Evolutionary conservation across 1,139 yeast species (phyloP).

Genomic region (Meyerozyma guilliermondii): DNA sequence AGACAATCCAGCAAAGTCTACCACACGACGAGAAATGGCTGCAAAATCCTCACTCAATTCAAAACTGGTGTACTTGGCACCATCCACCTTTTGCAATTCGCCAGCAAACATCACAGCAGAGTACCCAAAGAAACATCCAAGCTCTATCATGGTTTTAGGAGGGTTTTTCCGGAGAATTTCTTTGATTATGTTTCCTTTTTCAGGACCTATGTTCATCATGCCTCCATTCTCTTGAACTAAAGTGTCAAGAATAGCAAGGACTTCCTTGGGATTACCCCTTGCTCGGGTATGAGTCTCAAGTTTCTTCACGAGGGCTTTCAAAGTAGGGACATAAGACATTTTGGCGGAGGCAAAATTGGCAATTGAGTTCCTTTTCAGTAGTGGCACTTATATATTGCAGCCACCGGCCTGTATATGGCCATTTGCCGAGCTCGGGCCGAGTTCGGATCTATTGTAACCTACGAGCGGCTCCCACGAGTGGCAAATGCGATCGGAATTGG

Average conservation of each 20-base stretch:
- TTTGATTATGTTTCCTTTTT: slow-evolving; percentile 27
- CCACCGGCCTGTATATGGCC: neutral
- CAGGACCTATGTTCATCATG: slow-evolving; percentile 30
- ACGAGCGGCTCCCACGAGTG: too few species aligned
- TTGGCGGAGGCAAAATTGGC: neutral
- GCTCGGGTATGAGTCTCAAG: neutral
- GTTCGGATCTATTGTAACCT: too few species aligned
- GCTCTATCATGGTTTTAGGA: slow-evolving; percentile 35
- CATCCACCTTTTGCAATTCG: slow-evolving; percentile 18
- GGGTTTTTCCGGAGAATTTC: slow-evolving; percentile 18
- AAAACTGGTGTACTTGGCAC: slow-evolving; percentile 33
- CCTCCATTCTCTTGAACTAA: slow-evolving; percentile 2
- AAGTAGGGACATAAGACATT: neutral
- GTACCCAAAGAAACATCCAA: slow-evolving; percentile 44
- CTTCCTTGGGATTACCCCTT: slow-evolving; percentile 6
- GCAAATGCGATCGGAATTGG: too few species aligned
- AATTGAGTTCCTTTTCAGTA: neutral
- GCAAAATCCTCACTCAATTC: slow-evolving; percentile 32
- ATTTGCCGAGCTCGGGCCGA: neutral
- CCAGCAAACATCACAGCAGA: slow-evolving; percentile 35
- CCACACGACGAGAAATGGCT: slow-evolving; percentile 22
- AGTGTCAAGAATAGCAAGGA: slow-evolving; percentile 8
- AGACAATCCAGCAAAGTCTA: slow-evolving; percentile 34
- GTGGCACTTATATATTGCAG: neutral
- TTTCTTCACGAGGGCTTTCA: neutral